Conservation (phyloP, 768 basidiomycete species). For the Lactarius hatsudake region DNA sequence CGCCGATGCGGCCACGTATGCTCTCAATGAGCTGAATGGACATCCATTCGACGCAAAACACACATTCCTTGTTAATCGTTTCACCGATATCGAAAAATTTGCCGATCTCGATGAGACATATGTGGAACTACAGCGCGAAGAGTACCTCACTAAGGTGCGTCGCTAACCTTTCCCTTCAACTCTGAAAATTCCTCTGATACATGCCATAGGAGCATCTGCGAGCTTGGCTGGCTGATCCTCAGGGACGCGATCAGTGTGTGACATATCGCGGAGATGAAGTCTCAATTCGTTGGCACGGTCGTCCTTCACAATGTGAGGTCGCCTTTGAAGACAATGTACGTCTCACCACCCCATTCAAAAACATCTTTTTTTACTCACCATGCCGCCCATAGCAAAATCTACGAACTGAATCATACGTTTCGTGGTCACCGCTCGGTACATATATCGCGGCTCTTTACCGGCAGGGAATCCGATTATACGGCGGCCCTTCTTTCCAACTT, state of each 20-base stretch:
- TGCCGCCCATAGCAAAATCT: constrained; percentile 47
- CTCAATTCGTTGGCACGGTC: constrained; percentile 88
- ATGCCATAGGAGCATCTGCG: constrained; percentile 81
- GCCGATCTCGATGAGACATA: constrained; percentile 75
- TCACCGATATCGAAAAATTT: constrained; percentile 86
- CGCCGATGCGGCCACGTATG: constrained; percentile 66
- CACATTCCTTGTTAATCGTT: constrained; percentile 80
- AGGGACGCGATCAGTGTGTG: constrained; percentile 94
- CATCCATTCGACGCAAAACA: constrained; percentile 87
- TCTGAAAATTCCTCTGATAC: not conserved
- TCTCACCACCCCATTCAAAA: constrained; percentile 16
- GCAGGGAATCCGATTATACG: constrained; percentile 95
- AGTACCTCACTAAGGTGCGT: constrained; percentile 70
- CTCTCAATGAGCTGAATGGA: constrained; percentile 64
- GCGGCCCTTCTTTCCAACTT: constrained; percentile 84
- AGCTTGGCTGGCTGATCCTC: constrained; percentile 89
- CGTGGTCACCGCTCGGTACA: constrained; percentile 97
- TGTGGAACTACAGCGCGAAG: constrained; percentile 67
- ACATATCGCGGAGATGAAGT: constrained; percentile 93
- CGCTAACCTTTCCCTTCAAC: not conserved
- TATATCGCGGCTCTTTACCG: constrained; percentile 91
- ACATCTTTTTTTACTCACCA: constrained; percentile 24
- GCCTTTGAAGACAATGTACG: constrained; percentile 72
- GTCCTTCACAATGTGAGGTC: constrained; percentile 80
- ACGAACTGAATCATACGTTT: constrained; percentile 95